phyloP scores from a whole-genome alignment of 2,329 filamentous ascomycete genomes.

The Aspergillus sp. region DNA sequence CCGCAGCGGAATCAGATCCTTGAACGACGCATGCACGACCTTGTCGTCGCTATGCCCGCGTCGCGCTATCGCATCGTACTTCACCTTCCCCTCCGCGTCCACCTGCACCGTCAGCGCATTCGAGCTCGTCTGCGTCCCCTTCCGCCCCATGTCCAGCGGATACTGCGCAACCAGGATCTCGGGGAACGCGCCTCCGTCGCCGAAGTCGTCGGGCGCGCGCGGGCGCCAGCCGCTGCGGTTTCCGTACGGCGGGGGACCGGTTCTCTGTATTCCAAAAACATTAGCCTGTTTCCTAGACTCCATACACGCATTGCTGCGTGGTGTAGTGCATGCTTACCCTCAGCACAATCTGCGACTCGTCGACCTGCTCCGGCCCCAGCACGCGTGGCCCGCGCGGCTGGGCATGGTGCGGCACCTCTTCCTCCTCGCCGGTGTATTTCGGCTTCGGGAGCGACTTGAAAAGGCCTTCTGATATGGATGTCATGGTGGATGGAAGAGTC shows the following conservation, averaged over 20 bases:
- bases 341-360: constrained; percentile 76
- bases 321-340: constrained; percentile 42
- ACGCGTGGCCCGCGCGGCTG: constrained; percentile 75
- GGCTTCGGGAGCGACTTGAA: constrained; percentile 77
- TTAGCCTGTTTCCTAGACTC: constrained; percentile 4
- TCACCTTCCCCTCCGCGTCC: constrained; percentile 82
- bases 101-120: constrained; percentile 92
- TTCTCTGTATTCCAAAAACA: constrained; percentile 45
- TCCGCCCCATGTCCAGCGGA: constrained; percentile 87
- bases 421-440: constrained; percentile 82
- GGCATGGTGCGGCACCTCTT: constrained; percentile 62
- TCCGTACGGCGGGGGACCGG: constrained; percentile 79
- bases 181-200: constrained; percentile 91
- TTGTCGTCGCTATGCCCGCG: constrained; percentile 76
- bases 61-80: constrained; percentile 89
- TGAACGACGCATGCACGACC: constrained; percentile 91
- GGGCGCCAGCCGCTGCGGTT: constrained; percentile 86
- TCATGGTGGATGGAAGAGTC: constrained; percentile 38
- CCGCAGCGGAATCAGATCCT: constrained; percentile 86
- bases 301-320: no score
- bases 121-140: constrained; percentile 56
- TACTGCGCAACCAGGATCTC: constrained; percentile 92
- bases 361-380: constrained; percentile 66
- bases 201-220: constrained; percentile 79
- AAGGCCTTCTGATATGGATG: constrained; percentile 61